phyloP scores from a whole-genome alignment of 2,329 filamentous ascomycete species.

The Dactylella cylindrospora region DNA sequence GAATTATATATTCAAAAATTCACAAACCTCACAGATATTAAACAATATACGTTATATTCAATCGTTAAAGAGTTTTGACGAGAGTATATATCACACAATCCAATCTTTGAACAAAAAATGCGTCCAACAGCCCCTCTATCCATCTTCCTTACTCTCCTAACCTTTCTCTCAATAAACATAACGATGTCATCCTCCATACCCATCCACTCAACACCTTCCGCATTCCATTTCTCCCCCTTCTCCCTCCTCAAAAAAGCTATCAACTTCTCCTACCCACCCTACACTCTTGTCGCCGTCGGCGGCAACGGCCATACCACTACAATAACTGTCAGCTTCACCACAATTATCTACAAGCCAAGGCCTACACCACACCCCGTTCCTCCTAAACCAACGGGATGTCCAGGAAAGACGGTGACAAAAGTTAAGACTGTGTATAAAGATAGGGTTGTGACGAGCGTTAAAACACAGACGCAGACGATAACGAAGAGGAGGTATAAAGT shows the following conservation, averaged over 20 bases:
- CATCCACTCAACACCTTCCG: conserved; percentile 4
- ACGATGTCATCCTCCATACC: background rate
- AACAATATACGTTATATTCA: background rate
- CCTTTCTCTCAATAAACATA: conserved; percentile 2
- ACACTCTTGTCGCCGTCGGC: conserved; percentile 31
- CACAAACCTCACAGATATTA: background rate
- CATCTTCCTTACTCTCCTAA: conserved; percentile 5
- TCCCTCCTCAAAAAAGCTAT: conserved; percentile 11
- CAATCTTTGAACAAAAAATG: too few species aligned
- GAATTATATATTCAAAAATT: background rate
- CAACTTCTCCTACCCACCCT: conserved; percentile 19
- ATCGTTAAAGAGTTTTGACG: too few species aligned
- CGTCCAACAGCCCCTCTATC: background rate
- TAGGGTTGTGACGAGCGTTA: too few species aligned
- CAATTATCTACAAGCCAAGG: conserved; percentile 10
- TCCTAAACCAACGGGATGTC: background rate
- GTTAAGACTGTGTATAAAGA: conserved; percentile 4
- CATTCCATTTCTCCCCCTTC: too few species aligned
- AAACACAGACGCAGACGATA: conserved; percentile 12
- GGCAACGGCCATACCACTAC: conserved; percentile 21
- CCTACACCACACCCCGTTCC: background rate
- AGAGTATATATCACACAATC: too few species aligned
- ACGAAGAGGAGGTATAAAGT: conserved; percentile 4
- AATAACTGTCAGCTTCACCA: conserved; percentile 23
- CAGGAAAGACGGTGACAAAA: background rate